Conservation (phyloP, 257 asterid species). For the Nicotiana paniculata region DNA sequence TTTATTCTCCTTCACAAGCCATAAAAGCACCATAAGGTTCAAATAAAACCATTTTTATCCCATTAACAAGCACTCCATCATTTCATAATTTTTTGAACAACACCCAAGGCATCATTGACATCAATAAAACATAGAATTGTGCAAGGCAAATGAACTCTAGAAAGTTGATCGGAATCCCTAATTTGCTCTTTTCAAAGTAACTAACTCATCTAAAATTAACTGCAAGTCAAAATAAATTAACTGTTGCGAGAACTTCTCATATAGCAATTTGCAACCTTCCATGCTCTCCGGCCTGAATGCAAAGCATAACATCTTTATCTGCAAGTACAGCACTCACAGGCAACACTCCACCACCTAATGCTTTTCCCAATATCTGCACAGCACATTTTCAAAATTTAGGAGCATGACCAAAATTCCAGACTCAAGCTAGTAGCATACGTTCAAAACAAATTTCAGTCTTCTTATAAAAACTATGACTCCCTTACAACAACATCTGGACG, state of each 20-base stretch:
- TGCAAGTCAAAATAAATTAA: slow-evolving; percentile 1
- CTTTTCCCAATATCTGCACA: slow-evolving; percentile 87
- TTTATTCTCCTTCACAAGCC: background rate
- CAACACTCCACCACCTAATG: slow-evolving; percentile 95
- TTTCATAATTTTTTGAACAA: background rate
- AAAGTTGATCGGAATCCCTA: background rate
- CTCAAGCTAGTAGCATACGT: background rate
- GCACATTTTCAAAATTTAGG: background rate
- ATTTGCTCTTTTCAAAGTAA: background rate
- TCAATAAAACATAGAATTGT: background rate
- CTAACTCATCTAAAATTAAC: background rate
- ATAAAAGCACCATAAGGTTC: background rate
- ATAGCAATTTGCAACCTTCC: slow-evolving; percentile 61
- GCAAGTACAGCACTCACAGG: slow-evolving; percentile 97
- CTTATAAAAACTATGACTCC: slow-evolving; percentile 9
- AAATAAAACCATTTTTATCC: background rate
- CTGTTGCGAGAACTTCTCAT: background rate
- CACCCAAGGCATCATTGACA: background rate
- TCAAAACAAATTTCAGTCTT: background rate
- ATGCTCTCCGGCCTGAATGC: slow-evolving; percentile 96
- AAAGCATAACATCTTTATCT: slow-evolving; percentile 89
- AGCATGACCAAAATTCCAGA: background rate
- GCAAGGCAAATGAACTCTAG: background rate
- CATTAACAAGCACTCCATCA: background rate
- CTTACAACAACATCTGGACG: slow-evolving; percentile 92